Percentiles rank a stretch among this genome's conserved stretches.
phyloP scores from a whole-genome alignment of 2,329 filamentous ascomycete species.

The Coniochaeta pulveracea region DNA sequence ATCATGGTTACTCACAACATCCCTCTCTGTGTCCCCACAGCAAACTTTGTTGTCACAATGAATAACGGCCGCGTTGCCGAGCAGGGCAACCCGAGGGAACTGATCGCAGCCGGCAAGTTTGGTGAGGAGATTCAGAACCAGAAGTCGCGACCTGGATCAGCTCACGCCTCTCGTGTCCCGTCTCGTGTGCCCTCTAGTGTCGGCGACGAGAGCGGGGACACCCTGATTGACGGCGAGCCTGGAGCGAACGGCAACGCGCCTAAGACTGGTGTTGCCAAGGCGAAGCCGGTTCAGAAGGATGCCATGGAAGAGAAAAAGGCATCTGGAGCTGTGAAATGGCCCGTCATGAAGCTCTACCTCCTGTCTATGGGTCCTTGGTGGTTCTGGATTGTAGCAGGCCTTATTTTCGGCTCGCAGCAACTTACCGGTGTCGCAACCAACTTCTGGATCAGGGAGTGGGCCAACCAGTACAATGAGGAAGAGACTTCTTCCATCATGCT shows the following conservation, averaged over 20 bases:
- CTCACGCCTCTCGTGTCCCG: constrained; percentile 57
- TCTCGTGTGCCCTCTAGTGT: constrained; percentile 71
- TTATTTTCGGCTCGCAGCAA: constrained; percentile 75
- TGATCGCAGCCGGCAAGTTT: constrained; percentile 79
- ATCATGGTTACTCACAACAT: constrained; percentile 95
- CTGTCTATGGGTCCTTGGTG: constrained; percentile 90
- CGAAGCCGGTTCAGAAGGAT: constrained; percentile 35
- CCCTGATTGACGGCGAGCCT: constrained; percentile 40
- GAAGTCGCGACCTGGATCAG: constrained; percentile 60
- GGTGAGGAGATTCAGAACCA: constrained; percentile 68
- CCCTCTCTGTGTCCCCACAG: constrained; percentile 70
- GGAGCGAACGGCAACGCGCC: constrained; percentile 32
- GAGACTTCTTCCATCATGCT: constrained; percentile 16
- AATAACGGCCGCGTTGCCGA: constrained; percentile 73
- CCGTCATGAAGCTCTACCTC: constrained; percentile 78
- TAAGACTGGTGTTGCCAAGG: constrained; percentile 10
- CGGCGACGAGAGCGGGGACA: constrained; percentile 48
- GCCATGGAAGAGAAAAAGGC: constrained; percentile 68
- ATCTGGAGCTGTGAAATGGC: constrained; percentile 76
- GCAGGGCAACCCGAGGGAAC: constrained; percentile 66
- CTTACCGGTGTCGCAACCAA: constrained; percentile 79
- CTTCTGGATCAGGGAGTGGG: constrained; percentile 91
- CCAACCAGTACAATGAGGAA: constrained; percentile 66
- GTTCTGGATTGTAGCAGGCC: constrained; percentile 72
- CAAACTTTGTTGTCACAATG: constrained; percentile 72